Conservation (phyloP, 2,329 filamentous ascomycete genomes). For the Diplodia sapinea region DNA sequence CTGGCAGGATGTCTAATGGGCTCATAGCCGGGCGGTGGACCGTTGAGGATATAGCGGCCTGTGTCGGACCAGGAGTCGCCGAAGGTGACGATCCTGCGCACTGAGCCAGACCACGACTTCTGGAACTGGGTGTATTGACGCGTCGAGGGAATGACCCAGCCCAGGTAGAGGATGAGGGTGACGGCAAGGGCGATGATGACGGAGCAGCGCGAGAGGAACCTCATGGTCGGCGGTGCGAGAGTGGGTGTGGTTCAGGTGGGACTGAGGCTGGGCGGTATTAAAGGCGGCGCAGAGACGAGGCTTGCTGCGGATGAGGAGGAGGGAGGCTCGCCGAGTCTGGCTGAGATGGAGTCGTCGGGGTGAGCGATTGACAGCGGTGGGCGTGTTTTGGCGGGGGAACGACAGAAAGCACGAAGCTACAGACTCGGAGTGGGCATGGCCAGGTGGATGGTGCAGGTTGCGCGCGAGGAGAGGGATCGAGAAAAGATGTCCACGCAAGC, state of each 20-base stretch:
- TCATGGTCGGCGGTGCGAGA: conserved; percentile 37
- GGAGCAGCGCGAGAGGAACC: conserved; percentile 43
- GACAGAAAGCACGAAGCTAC: conserved; percentile 29
- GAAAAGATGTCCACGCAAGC: conserved; percentile 30
- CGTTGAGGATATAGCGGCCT: conserved; percentile 44
- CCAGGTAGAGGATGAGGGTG: conserved; percentile 42
- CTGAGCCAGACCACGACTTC: conserved; percentile 33
- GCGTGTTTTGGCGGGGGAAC: conserved; percentile 23
- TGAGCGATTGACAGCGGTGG: conserved; percentile 31
- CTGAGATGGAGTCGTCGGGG: conserved; percentile 3
- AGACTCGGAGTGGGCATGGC: conserved; percentile 22
- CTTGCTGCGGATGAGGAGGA: conserved; percentile 17
- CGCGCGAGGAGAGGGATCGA: conserved; percentile 27
- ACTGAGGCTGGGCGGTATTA: conserved; percentile 22
- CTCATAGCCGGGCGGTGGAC: conserved; percentile 38
- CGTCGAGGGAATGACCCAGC: conserved; percentile 41
- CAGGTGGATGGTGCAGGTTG: conserved; percentile 25
- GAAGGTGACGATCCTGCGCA: conserved; percentile 46
- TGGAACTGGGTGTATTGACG: conserved; percentile 40
- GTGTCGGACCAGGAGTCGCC: conserved; percentile 50
- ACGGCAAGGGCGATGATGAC: conserved; percentile 38
- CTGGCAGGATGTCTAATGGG: conserved; percentile 40
- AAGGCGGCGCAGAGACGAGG: conserved; percentile 6
- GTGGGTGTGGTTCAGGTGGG: background rate
- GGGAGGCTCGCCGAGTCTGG: background rate